Conservation (phyloP, 2,329 filamentous ascomycete genomes). For the Sporothrix pseudoabietina region DNA sequence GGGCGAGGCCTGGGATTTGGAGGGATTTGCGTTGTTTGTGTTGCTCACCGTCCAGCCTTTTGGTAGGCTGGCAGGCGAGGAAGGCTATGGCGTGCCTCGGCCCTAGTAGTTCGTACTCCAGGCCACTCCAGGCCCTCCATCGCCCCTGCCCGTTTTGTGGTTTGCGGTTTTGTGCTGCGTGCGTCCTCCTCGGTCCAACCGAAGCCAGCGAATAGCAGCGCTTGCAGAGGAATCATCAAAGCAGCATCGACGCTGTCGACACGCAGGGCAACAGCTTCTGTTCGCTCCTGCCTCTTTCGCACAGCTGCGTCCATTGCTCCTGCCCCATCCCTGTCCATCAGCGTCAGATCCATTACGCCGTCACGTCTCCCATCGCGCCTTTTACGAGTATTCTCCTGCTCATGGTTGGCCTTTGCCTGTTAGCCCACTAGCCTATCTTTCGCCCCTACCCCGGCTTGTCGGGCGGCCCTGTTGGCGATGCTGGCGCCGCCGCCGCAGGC, state of each 20-base stretch:
- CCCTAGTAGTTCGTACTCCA: background rate
- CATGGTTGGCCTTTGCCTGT: background rate
- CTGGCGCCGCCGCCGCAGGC: background rate
- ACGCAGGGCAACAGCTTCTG: background rate
- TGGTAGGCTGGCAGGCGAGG: too few relatives aligned
- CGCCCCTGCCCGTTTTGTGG: constrained; percentile 8
- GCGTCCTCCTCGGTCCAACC: background rate
- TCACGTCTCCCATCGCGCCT: background rate
- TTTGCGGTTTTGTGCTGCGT: background rate
- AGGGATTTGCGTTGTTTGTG: background rate
- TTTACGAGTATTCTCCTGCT: background rate
- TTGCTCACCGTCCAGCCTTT: background rate
- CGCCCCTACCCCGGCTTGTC: constrained; percentile 7
- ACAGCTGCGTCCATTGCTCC: background rate
- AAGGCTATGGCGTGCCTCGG: constrained; percentile 2
- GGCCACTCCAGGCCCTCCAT: background rate
- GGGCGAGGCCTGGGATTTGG: constrained; percentile 3
- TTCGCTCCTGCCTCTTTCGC: background rate
- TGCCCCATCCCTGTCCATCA: background rate
- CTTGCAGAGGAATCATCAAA: background rate
- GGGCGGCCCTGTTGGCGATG: background rate
- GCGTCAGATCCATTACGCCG: background rate
- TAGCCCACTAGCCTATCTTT: constrained; percentile 9
- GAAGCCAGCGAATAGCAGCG: background rate
- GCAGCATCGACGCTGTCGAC: background rate